Percentiles rank a stretch among this genome's conserved stretches.
Conservation (phyloP, 148 eudicot genomes). For the Pharnaceum exiguum region DNA sequence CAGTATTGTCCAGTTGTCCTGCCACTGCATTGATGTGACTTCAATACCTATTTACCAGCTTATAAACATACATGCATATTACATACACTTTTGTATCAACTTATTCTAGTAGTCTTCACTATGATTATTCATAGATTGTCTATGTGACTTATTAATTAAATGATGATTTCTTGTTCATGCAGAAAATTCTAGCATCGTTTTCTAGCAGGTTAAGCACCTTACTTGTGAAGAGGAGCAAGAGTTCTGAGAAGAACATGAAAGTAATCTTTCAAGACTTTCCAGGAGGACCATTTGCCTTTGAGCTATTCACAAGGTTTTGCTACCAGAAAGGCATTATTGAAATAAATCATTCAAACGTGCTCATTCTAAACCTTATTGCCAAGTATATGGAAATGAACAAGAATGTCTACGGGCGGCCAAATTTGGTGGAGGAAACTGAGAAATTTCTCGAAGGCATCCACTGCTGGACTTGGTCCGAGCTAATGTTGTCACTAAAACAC, state of each 20-base stretch:
- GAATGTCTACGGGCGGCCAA: slow-evolving; percentile 10
- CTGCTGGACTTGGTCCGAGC: slow-evolving; percentile 52
- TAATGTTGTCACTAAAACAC: slow-evolving; percentile 31
- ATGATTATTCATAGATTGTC: no score
- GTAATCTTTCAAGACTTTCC: slow-evolving; percentile 52
- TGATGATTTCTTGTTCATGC: slow-evolving; percentile 12
- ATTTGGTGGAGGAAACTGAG: slow-evolving; percentile 27
- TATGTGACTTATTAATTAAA: background rate
- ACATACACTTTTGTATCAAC: no score
- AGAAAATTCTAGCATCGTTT: slow-evolving; percentile 35
- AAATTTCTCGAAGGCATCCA: slow-evolving; percentile 28
- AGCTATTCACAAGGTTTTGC: slow-evolving; percentile 43
- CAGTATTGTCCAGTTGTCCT: no score
- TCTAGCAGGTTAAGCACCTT: slow-evolving; percentile 32
- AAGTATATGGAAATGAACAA: slow-evolving; percentile 42
- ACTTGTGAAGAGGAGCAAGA: slow-evolving; percentile 12
- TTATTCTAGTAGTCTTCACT: no score
- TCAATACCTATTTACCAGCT: no score
- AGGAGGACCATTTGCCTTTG: slow-evolving; percentile 46
- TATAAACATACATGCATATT: no score
- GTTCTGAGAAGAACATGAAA: slow-evolving; percentile 5
- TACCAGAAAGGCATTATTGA: slow-evolving; percentile 35
- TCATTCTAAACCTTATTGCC: slow-evolving; percentile 33
- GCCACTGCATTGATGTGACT: no score
- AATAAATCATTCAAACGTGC: slow-evolving; percentile 31